A percentile compares a stretch with the other conserved stretches of the same genome.
These are phyloP conservation scores for Microbotryum violaceum DNA, from an alignment of 1,284 basidiomycete species.

Conservation along the genomic window DNA sequence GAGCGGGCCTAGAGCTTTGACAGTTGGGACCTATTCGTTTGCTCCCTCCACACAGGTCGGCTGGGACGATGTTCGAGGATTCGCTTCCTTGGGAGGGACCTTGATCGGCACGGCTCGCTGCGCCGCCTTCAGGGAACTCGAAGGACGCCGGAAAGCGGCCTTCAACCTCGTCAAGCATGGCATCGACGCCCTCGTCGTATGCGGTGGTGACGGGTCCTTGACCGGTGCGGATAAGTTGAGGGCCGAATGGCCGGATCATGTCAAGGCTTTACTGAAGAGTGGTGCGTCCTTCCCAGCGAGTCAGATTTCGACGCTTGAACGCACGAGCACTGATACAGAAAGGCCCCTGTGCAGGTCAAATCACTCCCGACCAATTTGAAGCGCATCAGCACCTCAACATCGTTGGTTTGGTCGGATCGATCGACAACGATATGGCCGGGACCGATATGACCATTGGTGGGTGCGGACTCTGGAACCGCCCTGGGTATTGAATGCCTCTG, in stretches of 20 bases:
- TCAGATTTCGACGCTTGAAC: neutral
- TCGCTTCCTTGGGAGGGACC: constrained; percentile 85
- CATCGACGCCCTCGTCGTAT: constrained; percentile 92
- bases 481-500: neutral
- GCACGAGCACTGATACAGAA: neutral
- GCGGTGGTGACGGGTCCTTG: constrained; percentile 91
- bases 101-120: constrained; percentile 93
- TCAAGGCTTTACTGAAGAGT: constrained; percentile 58
- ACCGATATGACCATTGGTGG: constrained; percentile 86
- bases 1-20: neutral
- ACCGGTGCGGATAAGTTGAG: constrained; percentile 93
- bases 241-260: constrained; percentile 82
- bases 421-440: constrained; percentile 98
- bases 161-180: constrained; percentile 89
- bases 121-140: constrained; percentile 71
- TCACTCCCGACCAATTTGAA: constrained; percentile 63
- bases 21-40: no score
- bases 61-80: constrained; percentile 95
- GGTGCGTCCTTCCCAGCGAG: constrained; percentile 41
- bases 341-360: constrained; percentile 47
- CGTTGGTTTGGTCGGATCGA: constrained; percentile 93
- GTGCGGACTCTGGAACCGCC: neutral
- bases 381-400: constrained; percentile 80
- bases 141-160: constrained; percentile 80
- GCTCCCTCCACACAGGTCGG: constrained; percentile 52